Conservation (phyloP, 2,329 filamentous ascomycete species). For the Talaromyces sp. region DNA sequence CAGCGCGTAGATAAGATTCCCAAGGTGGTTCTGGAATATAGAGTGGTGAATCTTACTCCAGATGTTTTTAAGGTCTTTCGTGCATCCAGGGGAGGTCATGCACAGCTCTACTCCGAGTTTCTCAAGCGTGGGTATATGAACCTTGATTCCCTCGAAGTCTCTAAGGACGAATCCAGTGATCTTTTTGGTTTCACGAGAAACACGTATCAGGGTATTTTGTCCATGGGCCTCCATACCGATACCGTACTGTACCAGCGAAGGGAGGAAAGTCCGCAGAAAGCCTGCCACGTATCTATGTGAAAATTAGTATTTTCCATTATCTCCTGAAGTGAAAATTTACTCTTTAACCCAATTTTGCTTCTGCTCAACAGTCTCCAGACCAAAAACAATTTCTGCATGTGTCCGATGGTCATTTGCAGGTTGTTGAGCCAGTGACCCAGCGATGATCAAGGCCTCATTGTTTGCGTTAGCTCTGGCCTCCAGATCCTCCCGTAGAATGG, state of each 20-base stretch:
- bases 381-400: slow-evolving; percentile 16
- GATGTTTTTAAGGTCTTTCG: slow-evolving; percentile 10
- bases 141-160: slow-evolving; percentile 17
- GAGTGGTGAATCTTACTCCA: slow-evolving; percentile 14
- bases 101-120: neutral
- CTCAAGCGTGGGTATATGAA: slow-evolving; percentile 14
- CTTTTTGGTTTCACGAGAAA: slow-evolving; percentile 12
- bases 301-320: neutral
- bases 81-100: neutral
- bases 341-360: slow-evolving; percentile 16
- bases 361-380: slow-evolving; percentile 10
- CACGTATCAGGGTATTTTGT: slow-evolving; percentile 16
- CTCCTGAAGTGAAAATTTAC: slow-evolving; percentile 3
- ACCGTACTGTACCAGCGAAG: slow-evolving; percentile 14
- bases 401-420: slow-evolving; percentile 3
- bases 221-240: slow-evolving; percentile 42
- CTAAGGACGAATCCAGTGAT: slow-evolving; percentile 18
- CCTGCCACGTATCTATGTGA: slow-evolving; percentile 13
- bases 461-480: slow-evolving; percentile 13
- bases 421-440: slow-evolving; percentile 13
- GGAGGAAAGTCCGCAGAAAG: slow-evolving; percentile 13
- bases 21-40: slow-evolving; percentile 13
- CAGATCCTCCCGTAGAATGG: slow-evolving; percentile 18
- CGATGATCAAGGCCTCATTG: slow-evolving; percentile 16
- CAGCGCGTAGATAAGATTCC: slow-evolving; percentile 9